A percentile compares a stretch with the other conserved stretches of the same genome.
These are phyloP conservation scores for Yamadazyma friedrichii DNA, from an alignment of 1,139 yeast genomes.

Conservation along the genomic window DNA sequence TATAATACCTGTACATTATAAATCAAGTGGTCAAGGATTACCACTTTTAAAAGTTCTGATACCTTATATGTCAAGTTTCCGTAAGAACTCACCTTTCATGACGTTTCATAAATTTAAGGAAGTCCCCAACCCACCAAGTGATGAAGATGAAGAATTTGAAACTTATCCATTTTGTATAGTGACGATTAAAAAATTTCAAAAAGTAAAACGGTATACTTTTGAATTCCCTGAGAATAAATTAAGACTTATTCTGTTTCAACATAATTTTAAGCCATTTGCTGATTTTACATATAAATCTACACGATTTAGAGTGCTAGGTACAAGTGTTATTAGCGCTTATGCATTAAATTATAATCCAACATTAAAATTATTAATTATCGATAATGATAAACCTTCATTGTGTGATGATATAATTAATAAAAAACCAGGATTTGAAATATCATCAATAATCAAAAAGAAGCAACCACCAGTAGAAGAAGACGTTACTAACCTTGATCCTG, in stretches of 20 bases:
- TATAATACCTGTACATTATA: constrained; percentile 33
- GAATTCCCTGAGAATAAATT: constrained; percentile 19
- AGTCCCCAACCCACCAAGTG: constrained; percentile 27
- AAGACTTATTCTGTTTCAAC: constrained; percentile 32
- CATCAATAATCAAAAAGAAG: constrained; percentile 22
- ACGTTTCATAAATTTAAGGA: constrained; percentile 34
- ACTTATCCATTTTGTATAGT: constrained; percentile 36
- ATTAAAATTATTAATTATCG: constrained; percentile 35
- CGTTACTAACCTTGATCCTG: constrained; percentile 10
- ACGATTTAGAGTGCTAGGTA: constrained; percentile 40
- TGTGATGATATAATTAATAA: constrained; percentile 36
- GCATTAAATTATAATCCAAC: constrained; percentile 32
- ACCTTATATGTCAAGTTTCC: constrained; percentile 37
- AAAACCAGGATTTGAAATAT: constrained; percentile 27
- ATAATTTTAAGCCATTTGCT: constrained; percentile 38
- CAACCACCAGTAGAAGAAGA: constrained; percentile 7
- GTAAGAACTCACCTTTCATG: constrained; percentile 38
- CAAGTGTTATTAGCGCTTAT: constrained; percentile 32
- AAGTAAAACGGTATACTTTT: constrained; percentile 30
- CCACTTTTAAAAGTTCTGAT: constrained; percentile 37
- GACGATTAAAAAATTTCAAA: constrained; percentile 26
- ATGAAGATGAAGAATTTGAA: constrained; percentile 26
- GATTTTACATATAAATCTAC: constrained; percentile 40
- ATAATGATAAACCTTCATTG: constrained; percentile 33
- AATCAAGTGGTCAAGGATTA: constrained; percentile 33